Conservation (phyloP, 2,329 filamentous ascomycete genomes). For the Sphaceloma murrayae region DNA sequence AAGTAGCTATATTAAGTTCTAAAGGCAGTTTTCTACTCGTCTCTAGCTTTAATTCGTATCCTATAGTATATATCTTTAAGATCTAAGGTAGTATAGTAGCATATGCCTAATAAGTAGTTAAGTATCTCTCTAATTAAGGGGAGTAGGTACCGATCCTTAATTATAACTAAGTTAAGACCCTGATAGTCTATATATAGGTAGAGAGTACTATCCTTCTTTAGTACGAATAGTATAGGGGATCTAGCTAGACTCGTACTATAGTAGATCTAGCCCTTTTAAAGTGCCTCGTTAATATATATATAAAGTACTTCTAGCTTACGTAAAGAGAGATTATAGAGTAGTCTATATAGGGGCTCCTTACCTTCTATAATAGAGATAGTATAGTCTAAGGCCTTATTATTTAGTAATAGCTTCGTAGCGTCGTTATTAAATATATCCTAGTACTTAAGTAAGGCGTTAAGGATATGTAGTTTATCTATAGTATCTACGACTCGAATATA, state of each 20-base stretch:
- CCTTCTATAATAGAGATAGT: neutral
- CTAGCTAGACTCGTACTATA: constrained; percentile 14
- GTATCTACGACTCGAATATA: no score
- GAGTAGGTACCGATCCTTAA: constrained; percentile 27
- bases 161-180: constrained; percentile 26
- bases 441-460: no score
- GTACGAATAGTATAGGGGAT: constrained; percentile 20
- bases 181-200: constrained; percentile 27
- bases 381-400: neutral
- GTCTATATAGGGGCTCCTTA: neutral
- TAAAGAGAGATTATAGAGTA: neutral
- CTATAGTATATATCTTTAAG: constrained; percentile 23
- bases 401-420: neutral
- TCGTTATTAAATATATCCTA: neutral
- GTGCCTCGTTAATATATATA: neutral
- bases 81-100: constrained; percentile 23
- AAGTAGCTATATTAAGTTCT: constrained; percentile 22
- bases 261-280: constrained; percentile 17
- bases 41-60: constrained; percentile 22
- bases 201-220: constrained; percentile 20
- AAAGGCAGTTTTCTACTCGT: constrained; percentile 23
- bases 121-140: constrained; percentile 24
- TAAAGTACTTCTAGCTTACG: constrained; percentile 6
- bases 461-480: no score
- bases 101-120: constrained; percentile 19